Percentiles rank a stretch among this genome's conserved stretches.
Conservation (phyloP, 192 early-diverging fungal genomes). For the Coemansia sp. region DNA sequence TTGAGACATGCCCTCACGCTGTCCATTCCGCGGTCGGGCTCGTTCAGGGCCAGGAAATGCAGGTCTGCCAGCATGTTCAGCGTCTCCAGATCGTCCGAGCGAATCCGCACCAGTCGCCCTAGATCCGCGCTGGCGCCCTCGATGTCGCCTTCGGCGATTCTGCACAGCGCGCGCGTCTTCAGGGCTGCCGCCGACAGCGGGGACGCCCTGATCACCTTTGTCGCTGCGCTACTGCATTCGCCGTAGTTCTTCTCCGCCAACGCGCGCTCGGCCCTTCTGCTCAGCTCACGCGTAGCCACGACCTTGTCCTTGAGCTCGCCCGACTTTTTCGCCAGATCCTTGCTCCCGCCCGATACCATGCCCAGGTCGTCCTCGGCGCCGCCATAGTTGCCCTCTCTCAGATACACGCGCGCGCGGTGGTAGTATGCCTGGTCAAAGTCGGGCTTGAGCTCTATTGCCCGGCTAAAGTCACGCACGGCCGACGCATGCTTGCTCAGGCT, state of each 20-base stretch:
- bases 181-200: constrained; percentile 59
- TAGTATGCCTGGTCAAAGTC: constrained; percentile 76
- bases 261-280: constrained; percentile 41
- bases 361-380: constrained; percentile 62
- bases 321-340: constrained; percentile 20
- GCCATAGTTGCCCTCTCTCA: constrained; percentile 64
- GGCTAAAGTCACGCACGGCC: constrained; percentile 80
- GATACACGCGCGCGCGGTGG: constrained; percentile 68
- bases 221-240: constrained; percentile 55
- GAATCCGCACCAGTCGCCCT: constrained; percentile 71
- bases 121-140: constrained; percentile 83
- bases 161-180: constrained; percentile 68
- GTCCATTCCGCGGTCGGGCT: constrained; percentile 65
- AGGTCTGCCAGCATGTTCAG: constrained; percentile 67
- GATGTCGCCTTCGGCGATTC: constrained; percentile 68
- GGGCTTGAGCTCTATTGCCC: constrained; percentile 73
- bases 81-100: constrained; percentile 62
- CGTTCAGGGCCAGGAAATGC: constrained; percentile 65
- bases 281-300: constrained; percentile 45
- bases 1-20: constrained; percentile 82
- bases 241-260: constrained; percentile 49
- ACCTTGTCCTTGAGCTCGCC: constrained; percentile 41
- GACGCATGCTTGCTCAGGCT: constrained; percentile 65
- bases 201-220: constrained; percentile 55
- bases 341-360: constrained; percentile 9